Conservation (phyloP, 225 moss, liverwort and hornwort genomes). For the Sphagnum contortum region DNA sequence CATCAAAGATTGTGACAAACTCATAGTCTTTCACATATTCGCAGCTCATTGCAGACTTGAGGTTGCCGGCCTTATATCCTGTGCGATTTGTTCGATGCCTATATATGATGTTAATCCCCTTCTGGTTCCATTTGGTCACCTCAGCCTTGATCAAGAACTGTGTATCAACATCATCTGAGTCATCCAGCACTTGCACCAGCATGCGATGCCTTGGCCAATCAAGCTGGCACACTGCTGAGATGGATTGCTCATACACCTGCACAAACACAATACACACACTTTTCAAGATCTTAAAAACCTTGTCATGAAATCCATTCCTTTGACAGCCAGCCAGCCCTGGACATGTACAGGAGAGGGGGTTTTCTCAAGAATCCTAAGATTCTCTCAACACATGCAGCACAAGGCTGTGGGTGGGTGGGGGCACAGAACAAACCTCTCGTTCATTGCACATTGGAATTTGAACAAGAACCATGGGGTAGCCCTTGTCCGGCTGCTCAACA, state of each 20-base stretch:
- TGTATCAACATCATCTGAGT: slow-evolving; percentile 43
- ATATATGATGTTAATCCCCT: slow-evolving; percentile 46
- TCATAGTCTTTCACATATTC: slow-evolving; percentile 53
- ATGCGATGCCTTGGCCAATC: slow-evolving; percentile 51
- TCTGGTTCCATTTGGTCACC: slow-evolving; percentile 40
- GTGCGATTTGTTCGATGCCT: slow-evolving; percentile 45
- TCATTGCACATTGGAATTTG: slow-evolving; percentile 66
- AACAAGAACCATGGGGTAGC: slow-evolving; percentile 38
- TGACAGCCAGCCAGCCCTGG: too few species aligned
- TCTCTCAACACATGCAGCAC: too few species aligned
- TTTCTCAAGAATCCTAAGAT: too few species aligned
- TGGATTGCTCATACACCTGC: slow-evolving; percentile 45
- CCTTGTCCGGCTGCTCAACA: slow-evolving; percentile 30
- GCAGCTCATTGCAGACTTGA: slow-evolving; percentile 41
- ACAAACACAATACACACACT: background rate
- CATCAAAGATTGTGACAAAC: slow-evolving; percentile 53
- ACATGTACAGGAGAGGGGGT: too few species aligned
- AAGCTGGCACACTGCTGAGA: slow-evolving; percentile 48
- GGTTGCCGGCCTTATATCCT: slow-evolving; percentile 52
- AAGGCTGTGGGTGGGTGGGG: too few species aligned
- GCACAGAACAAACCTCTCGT: slow-evolving; percentile 26
- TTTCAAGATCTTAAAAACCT: background rate
- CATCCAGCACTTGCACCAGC: slow-evolving; percentile 52
- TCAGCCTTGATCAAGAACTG: slow-evolving; percentile 53
- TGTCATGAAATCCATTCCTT: background rate